phyloP scores from a whole-genome alignment of 495 filamentous ascomycete species.

The Xylaria cubensis region DNA sequence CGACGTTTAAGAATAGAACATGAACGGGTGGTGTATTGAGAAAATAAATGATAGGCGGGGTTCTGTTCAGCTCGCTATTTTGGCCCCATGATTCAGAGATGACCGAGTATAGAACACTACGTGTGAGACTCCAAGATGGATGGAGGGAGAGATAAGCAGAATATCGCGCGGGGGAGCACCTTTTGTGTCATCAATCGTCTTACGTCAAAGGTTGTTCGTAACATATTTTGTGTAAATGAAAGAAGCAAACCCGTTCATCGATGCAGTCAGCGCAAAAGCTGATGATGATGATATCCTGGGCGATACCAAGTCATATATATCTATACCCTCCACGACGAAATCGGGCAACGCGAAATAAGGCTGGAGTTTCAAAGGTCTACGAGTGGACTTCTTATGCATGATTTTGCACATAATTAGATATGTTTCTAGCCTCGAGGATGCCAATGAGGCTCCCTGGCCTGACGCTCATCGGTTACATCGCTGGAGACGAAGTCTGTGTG shows the following conservation, averaged over 20 bases:
- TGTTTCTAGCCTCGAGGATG: neutral
- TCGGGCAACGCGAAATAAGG: neutral
- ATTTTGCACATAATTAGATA: too few relatives aligned
- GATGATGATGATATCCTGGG: neutral
- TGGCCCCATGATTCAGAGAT: neutral
- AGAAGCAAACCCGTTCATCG: neutral
- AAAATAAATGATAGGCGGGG: neutral
- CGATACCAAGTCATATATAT: neutral
- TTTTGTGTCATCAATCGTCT: neutral
- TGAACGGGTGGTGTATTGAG: neutral
- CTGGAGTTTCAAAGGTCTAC: neutral
- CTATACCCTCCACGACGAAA: slow-evolving; percentile 20
- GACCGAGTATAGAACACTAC: neutral
- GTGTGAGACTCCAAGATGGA: neutral
- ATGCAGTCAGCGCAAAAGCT: slow-evolving; percentile 21
- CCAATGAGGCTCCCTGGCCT: neutral
- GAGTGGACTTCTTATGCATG: neutral
- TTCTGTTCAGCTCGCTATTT: neutral
- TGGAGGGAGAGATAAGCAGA: neutral
- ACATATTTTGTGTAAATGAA: slow-evolving; percentile 4
- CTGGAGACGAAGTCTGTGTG: neutral
- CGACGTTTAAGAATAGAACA: slow-evolving; percentile 7
- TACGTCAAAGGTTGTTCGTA: neutral
- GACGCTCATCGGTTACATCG: neutral
- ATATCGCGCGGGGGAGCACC: neutral